Evolutionary conservation across 2,329 filamentous ascomycete species (phyloP).

Genomic region (Microsporum ferrugineum): DNA sequence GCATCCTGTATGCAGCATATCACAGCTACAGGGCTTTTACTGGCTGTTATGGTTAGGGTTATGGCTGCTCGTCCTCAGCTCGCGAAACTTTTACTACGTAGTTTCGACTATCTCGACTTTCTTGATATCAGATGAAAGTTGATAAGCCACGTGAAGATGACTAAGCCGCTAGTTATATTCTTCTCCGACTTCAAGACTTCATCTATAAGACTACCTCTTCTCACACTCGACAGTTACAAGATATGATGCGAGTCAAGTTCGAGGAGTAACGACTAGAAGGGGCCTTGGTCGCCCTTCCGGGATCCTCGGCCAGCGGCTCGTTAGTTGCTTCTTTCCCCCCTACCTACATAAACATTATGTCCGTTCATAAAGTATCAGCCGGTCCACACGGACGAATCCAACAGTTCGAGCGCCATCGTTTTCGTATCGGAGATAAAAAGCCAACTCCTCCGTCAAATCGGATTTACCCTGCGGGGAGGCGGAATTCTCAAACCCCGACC

Average conservation of each 20-base stretch:
- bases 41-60: background rate
- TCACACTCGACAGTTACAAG: background rate
- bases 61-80: background rate
- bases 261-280: background rate
- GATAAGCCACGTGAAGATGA: conserved; percentile 3
- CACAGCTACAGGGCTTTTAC: background rate
- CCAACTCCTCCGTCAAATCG: background rate
- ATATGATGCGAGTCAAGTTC: background rate
- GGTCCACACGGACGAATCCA: background rate
- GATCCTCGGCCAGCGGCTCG: background rate
- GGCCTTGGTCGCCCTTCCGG: background rate
- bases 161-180: background rate
- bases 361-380: background rate
- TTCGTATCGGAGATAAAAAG: no score
- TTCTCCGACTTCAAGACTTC: background rate
- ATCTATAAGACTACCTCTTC: background rate
- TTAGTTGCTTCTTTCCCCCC: background rate
- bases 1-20: background rate
- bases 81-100: background rate
- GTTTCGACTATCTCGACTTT: background rate
- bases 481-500: background rate
- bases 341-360: background rate
- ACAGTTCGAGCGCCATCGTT: background rate
- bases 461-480: background rate
- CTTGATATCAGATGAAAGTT: background rate